Evolutionary conservation across 2,329 filamentous ascomycete genomes (phyloP), one percentile per base, ranked within the genome.

Genomic region (Samsoniella hepiali): DNA sequence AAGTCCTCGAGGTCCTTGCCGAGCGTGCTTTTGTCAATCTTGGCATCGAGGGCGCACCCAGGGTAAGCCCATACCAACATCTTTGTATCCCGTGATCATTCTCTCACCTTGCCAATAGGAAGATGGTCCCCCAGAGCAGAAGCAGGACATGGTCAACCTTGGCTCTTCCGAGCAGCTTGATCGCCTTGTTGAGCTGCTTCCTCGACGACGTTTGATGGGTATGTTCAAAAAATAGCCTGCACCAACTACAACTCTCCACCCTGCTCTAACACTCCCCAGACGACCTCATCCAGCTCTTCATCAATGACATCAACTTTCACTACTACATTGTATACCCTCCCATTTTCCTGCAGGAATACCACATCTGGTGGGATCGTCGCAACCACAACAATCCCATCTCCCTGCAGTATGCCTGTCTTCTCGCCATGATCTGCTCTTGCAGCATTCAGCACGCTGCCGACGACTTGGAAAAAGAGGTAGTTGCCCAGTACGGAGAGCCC

Each of bases 241-340:
- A 15, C 47, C 10, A 34, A 29, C 38, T 3, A 29, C 22, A n/a
- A 3, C 8, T 11, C 4, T 9, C 27, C 29, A 10, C 3, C 47
- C n/a, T 10, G 1, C 32, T 29, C 47, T 29, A 13, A 38, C 47
- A 8, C 10, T n/a, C 17, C 13, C 11, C 61, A 74, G 72, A 74
- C 58, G 61, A 66, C 2, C 65, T 75, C 2, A 67, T 74, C 3
- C 67, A 70, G 31, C 68, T 67, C 36, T 75, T 74, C 53, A 65
- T 73, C 58, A 64, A 66, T 36, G 70, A 71, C 34, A 69, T 74
- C 58, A 75, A 75, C 55, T 72, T 68, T 27, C 72, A 75, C 62
- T 74, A 75, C 64, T 73, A 73, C 67, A 70, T 74, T 61, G 69
- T 75, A 55, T 72, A 73, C 54, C 69, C 70, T n/a, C 67, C 70